A percentile compares a stretch with the other conserved stretches of the same genome.
phyloP scores from a whole-genome alignment of 139 green algal species.

The Chlamydomonas eustigma region DNA sequence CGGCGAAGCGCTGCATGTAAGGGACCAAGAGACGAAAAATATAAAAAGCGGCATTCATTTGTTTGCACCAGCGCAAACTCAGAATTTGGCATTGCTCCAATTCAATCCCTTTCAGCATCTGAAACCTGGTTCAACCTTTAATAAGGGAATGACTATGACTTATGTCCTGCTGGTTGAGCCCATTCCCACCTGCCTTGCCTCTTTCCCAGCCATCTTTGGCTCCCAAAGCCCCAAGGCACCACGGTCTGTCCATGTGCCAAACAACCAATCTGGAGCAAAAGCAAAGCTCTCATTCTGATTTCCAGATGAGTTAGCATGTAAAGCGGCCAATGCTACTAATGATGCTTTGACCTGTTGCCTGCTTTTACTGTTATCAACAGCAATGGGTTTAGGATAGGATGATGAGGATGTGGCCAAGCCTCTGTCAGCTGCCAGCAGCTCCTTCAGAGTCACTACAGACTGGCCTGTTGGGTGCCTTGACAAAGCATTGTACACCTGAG shows the following conservation, averaged over 20 bases:
- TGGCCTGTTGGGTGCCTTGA: background rate
- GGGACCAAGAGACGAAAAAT: no score
- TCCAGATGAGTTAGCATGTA: background rate
- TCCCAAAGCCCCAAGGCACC: background rate
- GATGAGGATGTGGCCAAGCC: background rate
- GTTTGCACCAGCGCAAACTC: no score
- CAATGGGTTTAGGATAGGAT: background rate
- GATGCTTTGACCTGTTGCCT: background rate
- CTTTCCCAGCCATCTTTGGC: background rate
- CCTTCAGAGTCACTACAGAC: background rate
- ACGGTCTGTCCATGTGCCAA: background rate
- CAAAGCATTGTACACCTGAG: background rate
- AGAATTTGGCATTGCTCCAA: no score
- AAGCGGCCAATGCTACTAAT: background rate
- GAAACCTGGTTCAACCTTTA: no score
- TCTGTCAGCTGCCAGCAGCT: background rate
- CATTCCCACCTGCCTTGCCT: background rate
- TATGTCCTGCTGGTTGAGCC: no score
- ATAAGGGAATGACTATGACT: no score
- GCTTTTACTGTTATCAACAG: background rate
- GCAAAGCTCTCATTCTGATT: background rate
- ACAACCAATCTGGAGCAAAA: background rate
- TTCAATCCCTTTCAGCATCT: no score
- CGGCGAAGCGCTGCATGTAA: no score
- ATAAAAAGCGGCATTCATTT: no score